Base-by-base conservation (phyloP, 768 basidiomycete genomes). In the Trametes maxima region DNA sequence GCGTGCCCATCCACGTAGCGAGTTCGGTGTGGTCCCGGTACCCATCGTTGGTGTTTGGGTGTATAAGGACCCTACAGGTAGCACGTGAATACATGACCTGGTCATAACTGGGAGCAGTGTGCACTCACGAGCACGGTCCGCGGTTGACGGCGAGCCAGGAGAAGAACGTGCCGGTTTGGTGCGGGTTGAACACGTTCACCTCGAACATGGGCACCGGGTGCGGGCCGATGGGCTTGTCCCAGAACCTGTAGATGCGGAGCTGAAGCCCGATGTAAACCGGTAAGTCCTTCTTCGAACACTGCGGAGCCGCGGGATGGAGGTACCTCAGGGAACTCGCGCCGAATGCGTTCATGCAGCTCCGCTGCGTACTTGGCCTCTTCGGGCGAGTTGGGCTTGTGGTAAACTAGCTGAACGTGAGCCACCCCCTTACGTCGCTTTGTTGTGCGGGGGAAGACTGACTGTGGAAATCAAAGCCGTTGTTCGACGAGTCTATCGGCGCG, bases 161-260 rank as follows among this genome's bases (percentile, higher is more conserved):
- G 68, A 90, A 89, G 13, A 90, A 72, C 1, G 86, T 80, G 0
- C 89, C 88, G 0, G 85, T 88, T 68, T 89, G 83, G 65, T 85
- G 85, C 11, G 88, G 88, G 35, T 66, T 83, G 71, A 85, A 84
- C 1, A 82, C 84, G 68, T 90, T 84, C 60, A 89, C 80, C 69
- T 90, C 82, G 67, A 89, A 90, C 87, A 89, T 89, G 7, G 85
- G 80, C 10, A 82, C 83, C 0, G 88, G 85, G 65, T 90, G 89
- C 0, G 87, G 89, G 1, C 85, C 88, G 42, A 89, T 74, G 2
- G 88, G 79, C 37, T 74, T 81, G 58, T 88, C 87, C 83, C 82
- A 86, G 65, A 89, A 76, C 49, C 69, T 78, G 69, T 84, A 86
- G 42, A 88, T 81, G 36, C 84, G 81, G 28, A 89, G 73, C 88